Evolutionary conservation across 2,329 filamentous ascomycete genomes (phyloP), one percentile per base, ranked within the genome.

Genomic region (Exophiala oligosperma): DNA sequence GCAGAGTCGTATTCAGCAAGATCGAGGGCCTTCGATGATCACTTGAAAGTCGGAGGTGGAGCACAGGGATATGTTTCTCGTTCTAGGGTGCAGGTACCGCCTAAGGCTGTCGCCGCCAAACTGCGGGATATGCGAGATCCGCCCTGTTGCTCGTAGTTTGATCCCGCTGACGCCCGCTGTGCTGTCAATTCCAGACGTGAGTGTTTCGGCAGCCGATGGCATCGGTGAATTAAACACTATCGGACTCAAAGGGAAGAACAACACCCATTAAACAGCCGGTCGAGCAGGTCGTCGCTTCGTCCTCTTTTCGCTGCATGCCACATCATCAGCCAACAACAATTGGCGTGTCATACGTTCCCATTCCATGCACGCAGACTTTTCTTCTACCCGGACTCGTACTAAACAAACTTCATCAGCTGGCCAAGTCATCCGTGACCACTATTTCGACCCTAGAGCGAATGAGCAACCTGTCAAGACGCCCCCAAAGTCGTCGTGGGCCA

Each of bases 321-420:
- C 49, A 53, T 58, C 56, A 53, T 58, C 56, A 53, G 41, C 49
- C 41, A 41, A 21, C 29, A 44, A 46, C 50, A 38, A 40, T 29
- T 29, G 40, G 40, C 49, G 17, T 17, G 23, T 23, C 49, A 52
- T 26, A 43, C 49, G 38, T 14, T 23, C 49, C 17, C 29, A 17
- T 14, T 51, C 24, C 2, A 24, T 21, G 23, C 17, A 17, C 37
- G 29, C 32, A 26, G 26, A 21, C n/a, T 50, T 50, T 44, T 46
- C n/a, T 46, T 46, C 8, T 43, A 11, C 9, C 32, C 9, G 32
- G 6, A 8, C 32, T 35, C 32, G 32, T 35, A 9, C 32, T 11
- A 2, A 35, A 35, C 6, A 35, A 17, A 17, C 32, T 23, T 44
- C 40, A 54, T 62, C 60, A 60, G 54, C 51, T 60, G 60, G 60